Conservation (phyloP, 352 stramenopile species). For the Phytophthora hybrid region DNA sequence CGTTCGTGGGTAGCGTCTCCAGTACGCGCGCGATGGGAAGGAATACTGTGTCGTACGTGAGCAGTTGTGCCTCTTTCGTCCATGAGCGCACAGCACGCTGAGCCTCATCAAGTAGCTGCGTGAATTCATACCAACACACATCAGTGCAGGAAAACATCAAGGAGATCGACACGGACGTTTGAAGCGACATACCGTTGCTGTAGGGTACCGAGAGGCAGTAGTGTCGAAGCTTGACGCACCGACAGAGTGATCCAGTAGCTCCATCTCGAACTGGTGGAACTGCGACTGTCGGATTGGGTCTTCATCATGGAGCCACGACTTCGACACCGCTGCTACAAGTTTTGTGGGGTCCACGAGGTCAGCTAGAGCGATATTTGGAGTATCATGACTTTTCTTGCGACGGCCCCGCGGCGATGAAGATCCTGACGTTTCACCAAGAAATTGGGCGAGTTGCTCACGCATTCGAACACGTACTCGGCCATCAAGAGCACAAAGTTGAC, state of each 20-base stretch:
- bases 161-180: no score
- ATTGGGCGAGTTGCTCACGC: conserved; percentile 59
- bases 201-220: conserved; percentile 27
- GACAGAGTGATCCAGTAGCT: conserved; percentile 38
- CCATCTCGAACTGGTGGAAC: conserved; percentile 65
- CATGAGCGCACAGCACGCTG: conserved; percentile 53
- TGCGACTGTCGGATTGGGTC: conserved; percentile 47
- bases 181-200: no score
- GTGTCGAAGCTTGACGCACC: conserved; percentile 19
- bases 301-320: conserved; percentile 62
- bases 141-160: no score
- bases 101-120: conserved; percentile 59
- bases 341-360: conserved; percentile 53
- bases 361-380: conserved; percentile 26
- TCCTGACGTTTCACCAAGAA: conserved; percentile 34
- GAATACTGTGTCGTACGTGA: conserved; percentile 84
- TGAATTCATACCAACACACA: no score
- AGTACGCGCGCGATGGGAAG: conserved; percentile 65
- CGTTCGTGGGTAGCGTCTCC: conserved; percentile 52
- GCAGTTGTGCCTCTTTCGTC: conserved; percentile 63
- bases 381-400: conserved; percentile 44
- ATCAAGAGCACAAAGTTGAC: conserved; percentile 56
- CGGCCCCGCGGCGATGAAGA: conserved; percentile 41
- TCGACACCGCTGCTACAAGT: conserved; percentile 48
- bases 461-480: conserved; percentile 59